These are phyloP conservation scores for Didymella keratinophila DNA, from an alignment of 2,329 filamentous ascomycete species.

Conservation along the genomic window DNA sequence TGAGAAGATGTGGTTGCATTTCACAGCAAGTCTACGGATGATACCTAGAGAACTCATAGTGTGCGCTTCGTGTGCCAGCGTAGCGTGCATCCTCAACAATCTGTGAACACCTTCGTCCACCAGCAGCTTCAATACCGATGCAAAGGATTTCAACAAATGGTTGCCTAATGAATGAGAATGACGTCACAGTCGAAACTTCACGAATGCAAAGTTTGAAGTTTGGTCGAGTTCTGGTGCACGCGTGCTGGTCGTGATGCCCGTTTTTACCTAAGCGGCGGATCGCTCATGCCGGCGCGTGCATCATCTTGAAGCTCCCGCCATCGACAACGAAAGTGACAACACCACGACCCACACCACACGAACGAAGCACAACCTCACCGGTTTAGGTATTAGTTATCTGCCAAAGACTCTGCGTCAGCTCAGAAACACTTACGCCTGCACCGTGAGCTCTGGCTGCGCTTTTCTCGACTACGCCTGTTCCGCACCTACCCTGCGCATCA, in stretches of 20 bases:
- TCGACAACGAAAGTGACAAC: conserved; percentile 22
- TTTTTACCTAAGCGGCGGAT: conserved; percentile 19
- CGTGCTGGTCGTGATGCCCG: conserved; percentile 19
- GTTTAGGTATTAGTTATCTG: conserved; percentile 23
- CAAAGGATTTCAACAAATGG: background rate
- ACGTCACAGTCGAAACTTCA: conserved; percentile 20
- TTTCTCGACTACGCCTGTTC: conserved; percentile 5
- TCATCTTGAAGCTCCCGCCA: conserved; percentile 22
- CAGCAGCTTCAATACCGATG: background rate
- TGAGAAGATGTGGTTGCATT: background rate
- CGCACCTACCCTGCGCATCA: conserved; percentile 16
- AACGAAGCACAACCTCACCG: conserved; percentile 17
- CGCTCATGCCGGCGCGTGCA: conserved; percentile 14
- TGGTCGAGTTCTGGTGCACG: conserved; percentile 10
- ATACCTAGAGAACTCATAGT: background rate
- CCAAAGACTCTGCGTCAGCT: conserved; percentile 22
- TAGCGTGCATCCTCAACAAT: background rate
- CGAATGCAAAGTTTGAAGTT: background rate
- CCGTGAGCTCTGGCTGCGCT: conserved; percentile 34
- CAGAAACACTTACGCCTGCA: conserved; percentile 47
- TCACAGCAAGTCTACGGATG: background rate
- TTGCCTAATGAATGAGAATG: background rate
- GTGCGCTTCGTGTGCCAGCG: background rate
- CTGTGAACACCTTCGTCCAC: background rate
- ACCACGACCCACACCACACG: conserved; percentile 26